Conservation (phyloP, 2,329 filamentous ascomycete species). For the Fusarium siculi region DNA sequence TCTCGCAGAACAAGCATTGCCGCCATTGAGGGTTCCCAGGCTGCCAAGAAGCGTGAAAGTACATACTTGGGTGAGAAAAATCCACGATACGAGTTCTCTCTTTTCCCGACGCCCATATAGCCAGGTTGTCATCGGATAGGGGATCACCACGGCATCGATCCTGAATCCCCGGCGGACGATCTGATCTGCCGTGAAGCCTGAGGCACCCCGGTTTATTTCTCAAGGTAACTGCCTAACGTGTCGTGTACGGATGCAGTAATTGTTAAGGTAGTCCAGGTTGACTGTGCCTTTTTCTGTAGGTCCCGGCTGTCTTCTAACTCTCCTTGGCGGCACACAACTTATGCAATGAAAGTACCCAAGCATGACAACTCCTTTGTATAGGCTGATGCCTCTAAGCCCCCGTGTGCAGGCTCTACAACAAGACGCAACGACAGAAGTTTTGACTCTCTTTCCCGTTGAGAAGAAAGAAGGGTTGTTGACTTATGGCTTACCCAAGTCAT, state of each 20-base stretch:
- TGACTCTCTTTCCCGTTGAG: constrained; percentile 41
- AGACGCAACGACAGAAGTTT: constrained; percentile 41
- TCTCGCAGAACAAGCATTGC: constrained; percentile 4
- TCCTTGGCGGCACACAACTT: constrained; percentile 30
- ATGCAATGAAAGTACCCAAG: constrained; percentile 30
- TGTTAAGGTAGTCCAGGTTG: constrained; percentile 3
- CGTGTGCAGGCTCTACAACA: constrained; percentile 39
- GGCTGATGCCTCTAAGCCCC: constrained; percentile 39
- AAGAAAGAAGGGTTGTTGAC: constrained; percentile 40
- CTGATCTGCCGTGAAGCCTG: constrained; percentile 42
- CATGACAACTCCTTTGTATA: constrained; percentile 42
- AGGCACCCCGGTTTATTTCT: constrained; percentile 32
- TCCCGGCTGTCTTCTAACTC: constrained; percentile 14
- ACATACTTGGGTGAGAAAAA: constrained; percentile 9
- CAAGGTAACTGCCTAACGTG: constrained; percentile 25
- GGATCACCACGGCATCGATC: constrained; percentile 36
- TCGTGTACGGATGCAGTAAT: background rate
- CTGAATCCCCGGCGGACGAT: constrained; percentile 28
- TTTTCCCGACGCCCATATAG: constrained; percentile 20
- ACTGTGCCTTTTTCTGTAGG: constrained; percentile 14
- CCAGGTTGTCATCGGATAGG: constrained; percentile 27
- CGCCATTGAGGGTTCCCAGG: background rate
- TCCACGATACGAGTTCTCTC: constrained; percentile 27
- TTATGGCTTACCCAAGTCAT: constrained; percentile 41
- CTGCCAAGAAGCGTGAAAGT: constrained; percentile 32